A percentile compares a stretch with the other conserved stretches of the same genome.
Conservation (phyloP, 1,284 basidiomycete genomes). For the Tilletia caries region DNA sequence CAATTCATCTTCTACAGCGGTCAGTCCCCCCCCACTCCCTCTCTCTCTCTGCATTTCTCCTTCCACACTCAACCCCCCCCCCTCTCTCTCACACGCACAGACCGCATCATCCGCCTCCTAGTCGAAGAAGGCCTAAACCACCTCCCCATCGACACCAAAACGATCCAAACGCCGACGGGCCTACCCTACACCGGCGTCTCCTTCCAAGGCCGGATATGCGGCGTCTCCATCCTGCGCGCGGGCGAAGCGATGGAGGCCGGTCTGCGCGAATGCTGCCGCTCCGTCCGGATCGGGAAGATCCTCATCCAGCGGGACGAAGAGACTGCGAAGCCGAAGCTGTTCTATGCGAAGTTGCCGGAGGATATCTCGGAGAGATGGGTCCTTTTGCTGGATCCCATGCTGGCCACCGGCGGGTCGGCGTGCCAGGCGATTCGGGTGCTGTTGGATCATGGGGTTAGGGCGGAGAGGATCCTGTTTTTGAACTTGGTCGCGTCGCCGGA, state of each 20-base stretch:
- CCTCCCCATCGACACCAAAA: constrained; percentile 62
- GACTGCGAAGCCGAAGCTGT: constrained; percentile 49
- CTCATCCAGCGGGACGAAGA: constrained; percentile 57
- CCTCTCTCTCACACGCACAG: constrained; percentile 58
- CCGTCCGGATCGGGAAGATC: constrained; percentile 45
- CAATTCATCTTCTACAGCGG: constrained; percentile 86
- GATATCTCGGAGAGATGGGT: constrained; percentile 90
- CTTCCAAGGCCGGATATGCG: constrained; percentile 48
- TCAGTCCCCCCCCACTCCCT: neutral
- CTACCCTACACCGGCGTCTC: constrained; percentile 62
- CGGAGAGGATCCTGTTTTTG: constrained; percentile 87
- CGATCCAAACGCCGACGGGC: constrained; percentile 58
- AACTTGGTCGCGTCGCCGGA: constrained; percentile 92
- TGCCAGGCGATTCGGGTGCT: constrained; percentile 96
- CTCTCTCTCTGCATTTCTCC: neutral
- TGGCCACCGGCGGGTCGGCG: constrained; percentile 91
- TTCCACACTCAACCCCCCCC: neutral
- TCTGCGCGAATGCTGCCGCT: constrained; percentile 79
- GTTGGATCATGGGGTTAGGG: constrained; percentile 74
- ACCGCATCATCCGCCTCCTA: constrained; percentile 63
- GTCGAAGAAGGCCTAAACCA: constrained; percentile 82
- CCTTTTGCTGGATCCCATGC: constrained; percentile 93
- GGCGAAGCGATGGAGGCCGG: constrained; percentile 62
- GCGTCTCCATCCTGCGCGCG: constrained; percentile 53
- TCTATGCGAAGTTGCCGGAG: constrained; percentile 75